Base-by-base conservation (phyloP, 805 yeast genomes). In the Candida sphagnicola region DNA sequence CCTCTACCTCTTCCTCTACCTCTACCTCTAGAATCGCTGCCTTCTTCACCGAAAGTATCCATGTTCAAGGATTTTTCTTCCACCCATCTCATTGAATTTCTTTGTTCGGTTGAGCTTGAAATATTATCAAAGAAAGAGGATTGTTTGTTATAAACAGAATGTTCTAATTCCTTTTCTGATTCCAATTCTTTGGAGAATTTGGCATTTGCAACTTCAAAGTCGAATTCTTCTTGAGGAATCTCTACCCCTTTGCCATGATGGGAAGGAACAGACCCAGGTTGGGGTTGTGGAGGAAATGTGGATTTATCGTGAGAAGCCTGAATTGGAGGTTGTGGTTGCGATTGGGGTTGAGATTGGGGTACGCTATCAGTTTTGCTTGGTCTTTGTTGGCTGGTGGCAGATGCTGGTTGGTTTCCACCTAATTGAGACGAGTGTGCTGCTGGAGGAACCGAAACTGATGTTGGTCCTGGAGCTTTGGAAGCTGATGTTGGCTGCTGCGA, bases 91-190 rank as follows among this genome's bases (percentile, higher is more conserved):
- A 78, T 67, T 25, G 54, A 34, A 18, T 62, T 54, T 35, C 72
- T 72, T 38, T 73, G 75, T 33, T 57, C 66, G 28, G 80, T 70
- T 3, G 88, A 80, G 8, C 88, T 77, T 8, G 95, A 84, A 41
- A 91, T 77, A 44, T 76, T 78, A 62, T 93, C 98, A 54, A 91
- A 91, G 61, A 93, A 91, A 1, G 97, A 89, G 11, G 88, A 77
- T 53, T 76, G 75, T 59, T 82, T 88, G 65, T 89, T 77, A 67
- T 93, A 93, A 19, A 51, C 54, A 8, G 54, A 39, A 26, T 42
- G 48, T 18, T 59, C 63, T 17, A 54, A 50, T 13, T 52, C 68
- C 25, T 61, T 69, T 42, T 59, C 61, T 18, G 51, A 53, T 26
- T 57, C 63, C 18, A 60, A 67, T 37, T 76, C 80, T 48, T 71